phyloP scores from a whole-genome alignment of 331 rosid genomes.

The Spiraea crenata region DNA sequence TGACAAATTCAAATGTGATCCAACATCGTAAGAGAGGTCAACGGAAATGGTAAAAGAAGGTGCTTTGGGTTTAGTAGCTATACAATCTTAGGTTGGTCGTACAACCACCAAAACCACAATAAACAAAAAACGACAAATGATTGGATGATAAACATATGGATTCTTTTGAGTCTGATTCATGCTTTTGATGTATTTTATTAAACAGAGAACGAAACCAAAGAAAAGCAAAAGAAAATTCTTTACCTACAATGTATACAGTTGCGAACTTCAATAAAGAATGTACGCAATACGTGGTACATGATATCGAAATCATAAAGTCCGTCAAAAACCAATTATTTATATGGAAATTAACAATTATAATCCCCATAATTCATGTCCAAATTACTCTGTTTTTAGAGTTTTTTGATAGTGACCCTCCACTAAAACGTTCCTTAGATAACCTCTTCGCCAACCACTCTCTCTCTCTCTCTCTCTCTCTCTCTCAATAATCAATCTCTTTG shows the following conservation, averaged over 20 bases:
- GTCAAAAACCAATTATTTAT: background rate
- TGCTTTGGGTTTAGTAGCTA: background rate
- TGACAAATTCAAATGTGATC: background rate
- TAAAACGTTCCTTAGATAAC: slow-evolving; percentile 19
- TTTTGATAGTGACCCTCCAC: slow-evolving; percentile 50
- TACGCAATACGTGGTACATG: background rate
- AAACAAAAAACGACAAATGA: slow-evolving; percentile 18
- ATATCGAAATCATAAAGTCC: background rate
- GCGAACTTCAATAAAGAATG: slow-evolving; percentile 11
- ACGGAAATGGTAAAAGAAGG: background rate
- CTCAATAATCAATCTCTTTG: slow-evolving; percentile 31
- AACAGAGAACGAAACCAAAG: background rate
- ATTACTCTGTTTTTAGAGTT: slow-evolving; percentile 9
- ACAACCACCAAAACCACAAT: background rate
- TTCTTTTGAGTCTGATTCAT: no score
- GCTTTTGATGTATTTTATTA: no score
- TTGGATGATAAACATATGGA: slow-evolving; percentile 16
- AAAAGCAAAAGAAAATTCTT: background rate
- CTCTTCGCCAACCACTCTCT: background rate
- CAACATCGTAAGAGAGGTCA: background rate
- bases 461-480: slow-evolving; percentile 2
- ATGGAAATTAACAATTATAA: background rate
- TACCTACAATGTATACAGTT: background rate
- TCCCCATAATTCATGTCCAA: background rate
- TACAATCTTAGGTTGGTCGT: background rate